These are phyloP conservation scores for Chytridium lagenaria DNA, from an alignment of 371 early-diverging fungal genomes.

Conservation along the genomic window DNA sequence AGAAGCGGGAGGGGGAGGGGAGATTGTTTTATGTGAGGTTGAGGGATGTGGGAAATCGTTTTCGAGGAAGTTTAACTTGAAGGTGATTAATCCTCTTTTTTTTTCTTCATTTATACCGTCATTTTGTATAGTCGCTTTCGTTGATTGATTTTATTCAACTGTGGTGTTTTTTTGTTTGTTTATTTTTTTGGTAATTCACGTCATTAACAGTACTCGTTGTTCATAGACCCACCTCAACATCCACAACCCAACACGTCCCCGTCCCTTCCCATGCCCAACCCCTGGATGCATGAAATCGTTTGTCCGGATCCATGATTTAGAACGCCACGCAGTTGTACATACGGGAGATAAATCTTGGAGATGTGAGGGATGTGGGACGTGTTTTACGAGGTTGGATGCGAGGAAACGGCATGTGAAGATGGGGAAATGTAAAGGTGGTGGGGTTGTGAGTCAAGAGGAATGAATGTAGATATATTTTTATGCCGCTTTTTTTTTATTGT, in stretches of 20 bases:
- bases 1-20: not conserved
- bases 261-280: not conserved
- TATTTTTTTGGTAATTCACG: too few relatives aligned
- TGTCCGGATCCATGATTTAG: not conserved
- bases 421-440: not conserved
- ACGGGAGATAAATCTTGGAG: not conserved
- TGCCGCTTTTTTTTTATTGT: too few relatives aligned
- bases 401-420: not conserved
- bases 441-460: too few relatives aligned
- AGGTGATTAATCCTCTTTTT: not conserved
- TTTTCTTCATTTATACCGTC: not conserved
- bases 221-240: not conserved
- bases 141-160: too few relatives aligned
- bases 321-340: not conserved
- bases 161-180: too few relatives aligned
- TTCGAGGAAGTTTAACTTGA: not conserved
- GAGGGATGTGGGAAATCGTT: not conserved
- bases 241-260: not conserved
- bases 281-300: not conserved
- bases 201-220: not conserved
- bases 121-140: too few relatives aligned
- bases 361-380: not conserved
- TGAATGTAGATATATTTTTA: too few relatives aligned
- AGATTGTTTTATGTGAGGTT: not conserved
- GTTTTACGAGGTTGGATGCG: not conserved